These are phyloP conservation scores for sunflower (Helianthus annuus) DNA, from an alignment of 129 eudicot genomes.

Conservation along the genomic window HanXRQr2.0-SUNRISE NC_035437.2:110022526-110023025, in stretches of 20 bases:
- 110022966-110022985: too few relatives aligned
- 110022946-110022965: too few relatives aligned
- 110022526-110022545: neutral
- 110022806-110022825: neutral
- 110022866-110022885: neutral
- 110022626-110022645: neutral
- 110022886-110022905: neutral
- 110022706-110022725: too few relatives aligned
- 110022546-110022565: constrained; percentile 20
- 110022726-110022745: too few relatives aligned
- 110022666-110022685: neutral
- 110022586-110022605: neutral
- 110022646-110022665: neutral
- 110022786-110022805: neutral
- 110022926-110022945: too few relatives aligned
- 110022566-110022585: neutral
- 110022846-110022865: neutral
- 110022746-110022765: too few relatives aligned
- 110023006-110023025: too few relatives aligned
- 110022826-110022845: neutral
- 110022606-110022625: constrained; percentile 12
- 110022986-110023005: too few relatives aligned
- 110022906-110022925: too few relatives aligned
- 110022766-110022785: neutral
- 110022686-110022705: neutral